Evolutionary conservation across 176 grass and related monocot genomes (phyloP), one percentile per base, ranked within the genome.

Genomic region (Otatea glauca): DNA sequence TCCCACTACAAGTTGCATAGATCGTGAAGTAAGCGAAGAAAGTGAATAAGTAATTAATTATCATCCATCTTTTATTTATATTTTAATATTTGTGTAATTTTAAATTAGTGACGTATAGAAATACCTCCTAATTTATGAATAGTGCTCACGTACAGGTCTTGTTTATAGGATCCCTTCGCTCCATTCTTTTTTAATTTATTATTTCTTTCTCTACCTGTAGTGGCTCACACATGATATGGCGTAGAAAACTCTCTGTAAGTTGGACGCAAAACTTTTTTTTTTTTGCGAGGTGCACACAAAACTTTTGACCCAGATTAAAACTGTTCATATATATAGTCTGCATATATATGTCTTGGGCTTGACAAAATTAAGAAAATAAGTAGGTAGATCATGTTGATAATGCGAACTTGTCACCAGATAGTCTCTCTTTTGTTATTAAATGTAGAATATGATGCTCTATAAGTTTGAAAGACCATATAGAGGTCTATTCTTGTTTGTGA

Each of bases 381-480:
- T 29, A 27, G n/a, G 9, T 6, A 9, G 43, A 29, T 27, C 11
- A 14, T 17, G 9, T 59, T 10, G 51, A 73, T 27, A 51, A 5
- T 4, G 34, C 4, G 50, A 44, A 75, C 60, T 51, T 50, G 63
- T 50, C 20, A 15, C 6, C 6, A 24, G 65, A 53, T 25, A 51
- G 55, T 71, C n/a, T 62, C 21, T 67, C 34, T 49, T 70, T 74
- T 14, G n/a, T 39, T 14, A 74, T 48, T 11, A 87, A 61, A 27
- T 35, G 21, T 65, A 5, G 6, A 51, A 60, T 5, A 50, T 8
- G 61, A 76, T 76, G 48, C 9, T 7, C 3, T 55, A 24, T 61
- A 23, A 68, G 27, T n/a, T n/a, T n/a, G n/a, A n/a, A n/a, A n/a
- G n/a, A n/a, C n/a, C n/a, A n/a, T n/a, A n/a, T n/a, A n/a, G n/a